phyloP scores from a whole-genome alignment of 1,139 yeast species.

The Yamadazyma buinensis region DNA sequence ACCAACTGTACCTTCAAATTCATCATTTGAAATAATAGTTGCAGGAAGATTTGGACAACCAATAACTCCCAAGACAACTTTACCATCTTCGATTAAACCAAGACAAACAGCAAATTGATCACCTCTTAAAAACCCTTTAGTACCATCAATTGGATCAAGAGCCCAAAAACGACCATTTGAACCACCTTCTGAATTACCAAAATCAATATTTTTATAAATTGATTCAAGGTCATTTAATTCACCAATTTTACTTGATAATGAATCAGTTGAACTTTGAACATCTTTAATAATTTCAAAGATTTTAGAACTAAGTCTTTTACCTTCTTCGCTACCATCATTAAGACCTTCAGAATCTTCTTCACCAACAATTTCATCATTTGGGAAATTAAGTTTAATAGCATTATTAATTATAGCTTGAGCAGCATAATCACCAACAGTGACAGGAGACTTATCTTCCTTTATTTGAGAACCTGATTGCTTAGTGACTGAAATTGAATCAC shows the following conservation, averaged over 20 bases:
- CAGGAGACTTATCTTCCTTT: constrained; percentile 89
- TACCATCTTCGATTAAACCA: constrained; percentile 82
- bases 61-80: constrained; percentile 83
- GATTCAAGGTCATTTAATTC: constrained; percentile 41
- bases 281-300: constrained; percentile 49
- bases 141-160: constrained; percentile 96
- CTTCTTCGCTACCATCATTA: constrained; percentile 41
- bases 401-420: constrained; percentile 91
- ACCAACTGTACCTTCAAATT: constrained; percentile 45
- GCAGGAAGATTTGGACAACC: constrained; percentile 91
- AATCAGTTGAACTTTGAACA: constrained; percentile 34
- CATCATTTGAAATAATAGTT: constrained; percentile 36
- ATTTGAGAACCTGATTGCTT: constrained; percentile 62
- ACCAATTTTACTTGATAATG: constrained; percentile 32
- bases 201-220: constrained; percentile 66
- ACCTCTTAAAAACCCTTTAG: constrained; percentile 92
- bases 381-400: constrained; percentile 76
- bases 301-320: constrained; percentile 29
- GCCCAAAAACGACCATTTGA: constrained; percentile 88
- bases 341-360: constrained; percentile 83
- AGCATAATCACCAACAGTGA: constrained; percentile 94
- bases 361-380: constrained; percentile 83
- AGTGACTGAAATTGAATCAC: constrained; percentile 60
- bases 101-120: constrained; percentile 97
- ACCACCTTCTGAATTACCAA: constrained; percentile 79